Evolutionary conservation across 768 basidiomycete genomes (phyloP), one percentile per base, ranked within the genome.

Genomic region (Mrakia hoshinonis): DNA sequence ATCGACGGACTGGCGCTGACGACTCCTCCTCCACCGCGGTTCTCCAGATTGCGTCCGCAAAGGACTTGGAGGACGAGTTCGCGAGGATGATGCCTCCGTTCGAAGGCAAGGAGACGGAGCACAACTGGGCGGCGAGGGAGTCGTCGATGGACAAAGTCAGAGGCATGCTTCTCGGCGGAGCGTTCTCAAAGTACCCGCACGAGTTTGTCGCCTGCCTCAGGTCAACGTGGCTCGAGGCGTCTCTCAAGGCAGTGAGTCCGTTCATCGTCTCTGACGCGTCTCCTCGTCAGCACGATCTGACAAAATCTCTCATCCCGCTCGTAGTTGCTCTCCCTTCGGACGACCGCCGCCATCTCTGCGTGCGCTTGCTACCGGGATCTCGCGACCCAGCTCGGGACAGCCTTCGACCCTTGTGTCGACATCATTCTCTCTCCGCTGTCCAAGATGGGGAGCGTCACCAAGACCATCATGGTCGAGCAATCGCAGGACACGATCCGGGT

Each of bases 71-170:
- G 78, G 84, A 83, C 68, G 92, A 97, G 77, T 92, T 97, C 77
- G 82, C 85, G 6, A 80, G 80, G 12, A 93, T 97, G 89, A 78
- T 83, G 24, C 88, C 89, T 67, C 81, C 83, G 39, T 98, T 96
- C 76, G 90, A 91, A 81, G 96, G 95, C n/a, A 95, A 86, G 81
- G 95, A 99, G 81, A 89, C 90, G 0, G 95, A 99, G 78, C 91
- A 94, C 74, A 99, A 99, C 75, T 99, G 95, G 95, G 83, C 85
- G 52, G 81, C 83, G 36, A 85, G 95, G 71, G 95, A 99, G 73
- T 84, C 84, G 74, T 84, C 89, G 12, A 83, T 94, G 73, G 82
- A 85, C 52, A 84, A 86, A 22, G 88, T 97, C 10, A 85, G 93
- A 54, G 90, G 93, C 22, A 92, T 96, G 90, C 80, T 97, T 69